These are phyloP conservation scores for Chytriomyces sp. DNA, from an alignment of 192 early-diverging fungal species.

Conservation along the genomic window DNA sequence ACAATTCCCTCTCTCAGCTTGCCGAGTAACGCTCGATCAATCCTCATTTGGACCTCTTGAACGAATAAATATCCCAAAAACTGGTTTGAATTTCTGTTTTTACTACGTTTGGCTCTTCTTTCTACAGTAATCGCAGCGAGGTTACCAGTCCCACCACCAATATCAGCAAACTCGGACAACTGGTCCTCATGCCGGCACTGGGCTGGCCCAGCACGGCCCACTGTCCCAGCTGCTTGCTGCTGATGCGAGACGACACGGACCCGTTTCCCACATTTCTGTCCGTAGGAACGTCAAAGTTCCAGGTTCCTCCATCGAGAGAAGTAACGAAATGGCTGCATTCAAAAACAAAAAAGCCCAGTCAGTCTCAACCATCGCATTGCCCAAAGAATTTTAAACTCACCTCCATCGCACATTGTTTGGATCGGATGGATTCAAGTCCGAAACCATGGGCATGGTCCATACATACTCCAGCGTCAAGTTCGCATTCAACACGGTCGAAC, in stretches of 20 bases:
- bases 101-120: too few species aligned
- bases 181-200: not conserved
- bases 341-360: not conserved
- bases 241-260: not conserved
- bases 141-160: too few species aligned
- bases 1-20: too few species aligned
- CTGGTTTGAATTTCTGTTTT: too few species aligned
- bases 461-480: constrained; percentile 8
- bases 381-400: constrained; percentile 5
- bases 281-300: not conserved
- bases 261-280: not conserved
- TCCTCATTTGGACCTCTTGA: too few species aligned
- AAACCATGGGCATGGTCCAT: constrained; percentile 8
- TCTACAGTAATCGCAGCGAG: too few species aligned
- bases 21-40: too few species aligned
- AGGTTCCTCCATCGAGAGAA: constrained; percentile 22
- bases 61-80: too few species aligned
- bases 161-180: too few species aligned
- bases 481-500: not conserved
- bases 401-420: not conserved
- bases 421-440: constrained; percentile 5
- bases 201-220: constrained; percentile 18
- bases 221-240: not conserved
- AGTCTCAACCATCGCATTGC: not conserved
- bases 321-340: not conserved